A percentile compares a stretch with the other conserved stretches of the same genome.
These are phyloP conservation scores for Cryptomeria japonica DNA, from an alignment of 75 land plant genomes.

Conservation along the genomic window DNA sequence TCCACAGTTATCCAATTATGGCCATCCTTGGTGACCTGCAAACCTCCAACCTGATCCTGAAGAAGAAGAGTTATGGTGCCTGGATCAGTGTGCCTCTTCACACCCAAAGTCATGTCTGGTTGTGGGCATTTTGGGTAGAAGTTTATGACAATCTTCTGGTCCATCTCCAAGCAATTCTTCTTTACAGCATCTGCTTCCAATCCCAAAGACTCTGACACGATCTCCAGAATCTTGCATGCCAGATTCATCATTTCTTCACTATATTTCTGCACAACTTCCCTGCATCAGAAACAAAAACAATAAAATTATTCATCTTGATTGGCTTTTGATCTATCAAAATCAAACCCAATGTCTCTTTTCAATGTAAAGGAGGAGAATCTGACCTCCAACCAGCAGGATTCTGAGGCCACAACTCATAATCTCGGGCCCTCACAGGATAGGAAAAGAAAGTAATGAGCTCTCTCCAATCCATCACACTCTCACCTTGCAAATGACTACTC, in stretches of 20 bases:
- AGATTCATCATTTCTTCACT: conserved; percentile 52
- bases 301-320: neutral
- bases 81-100: conserved; percentile 68
- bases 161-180: conserved; percentile 63
- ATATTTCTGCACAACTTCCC: conserved; percentile 39
- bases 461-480: conserved; percentile 61
- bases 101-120: conserved; percentile 68
- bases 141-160: conserved; percentile 65
- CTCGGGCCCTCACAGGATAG: conserved; percentile 42
- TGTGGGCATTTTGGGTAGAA: conserved; percentile 67
- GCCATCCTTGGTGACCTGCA: conserved; percentile 63
- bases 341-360: neutral
- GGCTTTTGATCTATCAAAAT: neutral
- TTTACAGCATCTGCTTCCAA: conserved; percentile 50
- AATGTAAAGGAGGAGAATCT: neutral
- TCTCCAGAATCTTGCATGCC: conserved; percentile 55
- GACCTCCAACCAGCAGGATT: conserved; percentile 56
- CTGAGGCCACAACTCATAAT: conserved; percentile 66
- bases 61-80: conserved; percentile 70
- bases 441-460: conserved; percentile 66
- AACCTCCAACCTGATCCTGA: conserved; percentile 73
- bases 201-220: conserved; percentile 69
- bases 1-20: conserved; percentile 71
- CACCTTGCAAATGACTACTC: conserved; percentile 66
- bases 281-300: neutral